Conservation (phyloP, 2,329 filamentous ascomycete species). For the Aureobasidium sp. region DNA sequence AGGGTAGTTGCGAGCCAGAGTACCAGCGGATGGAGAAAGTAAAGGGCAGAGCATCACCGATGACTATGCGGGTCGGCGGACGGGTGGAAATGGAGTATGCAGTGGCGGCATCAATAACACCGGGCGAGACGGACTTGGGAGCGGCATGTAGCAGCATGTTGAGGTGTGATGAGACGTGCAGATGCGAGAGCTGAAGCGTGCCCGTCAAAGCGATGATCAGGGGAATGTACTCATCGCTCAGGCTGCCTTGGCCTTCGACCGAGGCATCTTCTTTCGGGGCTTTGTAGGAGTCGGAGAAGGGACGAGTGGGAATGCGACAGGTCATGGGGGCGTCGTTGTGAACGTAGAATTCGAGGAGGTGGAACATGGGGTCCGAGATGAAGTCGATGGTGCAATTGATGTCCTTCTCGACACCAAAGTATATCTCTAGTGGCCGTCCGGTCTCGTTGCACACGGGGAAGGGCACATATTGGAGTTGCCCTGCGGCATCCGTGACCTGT, state of each 20-base stretch:
- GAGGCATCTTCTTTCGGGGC: constrained; percentile 25
- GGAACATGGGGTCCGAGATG: constrained; percentile 72
- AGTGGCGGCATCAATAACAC: constrained; percentile 76
- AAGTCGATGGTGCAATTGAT: constrained; percentile 75
- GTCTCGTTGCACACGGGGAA: constrained; percentile 91
- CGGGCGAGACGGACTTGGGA: constrained; percentile 44
- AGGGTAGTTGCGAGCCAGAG: constrained; percentile 60
- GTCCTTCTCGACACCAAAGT: constrained; percentile 73
- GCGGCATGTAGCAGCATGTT: constrained; percentile 76
- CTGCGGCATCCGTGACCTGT: constrained; percentile 62
- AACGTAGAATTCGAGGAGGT: constrained; percentile 92
- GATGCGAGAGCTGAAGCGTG: constrained; percentile 76
- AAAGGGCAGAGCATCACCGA: constrained; percentile 75
- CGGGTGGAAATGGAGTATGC: constrained; percentile 64
- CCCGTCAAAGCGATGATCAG: constrained; percentile 83
- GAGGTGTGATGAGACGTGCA: constrained; percentile 82
- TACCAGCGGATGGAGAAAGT: constrained; percentile 82
- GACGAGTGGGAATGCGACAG: constrained; percentile 78
- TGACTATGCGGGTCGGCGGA: constrained; percentile 59
- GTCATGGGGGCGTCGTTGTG: constrained; percentile 90
- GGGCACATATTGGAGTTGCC: constrained; percentile 84
- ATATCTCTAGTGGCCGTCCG: constrained; percentile 66
- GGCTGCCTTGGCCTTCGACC: constrained; percentile 24
- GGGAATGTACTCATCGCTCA: constrained; percentile 56
- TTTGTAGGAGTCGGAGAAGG: constrained; percentile 37